Percentiles rank a stretch among this genome's conserved stretches.
phyloP scores from a whole-genome alignment of 2,329 filamentous ascomycete genomes.

The Phaeosphaeriaceae sp. region DNA sequence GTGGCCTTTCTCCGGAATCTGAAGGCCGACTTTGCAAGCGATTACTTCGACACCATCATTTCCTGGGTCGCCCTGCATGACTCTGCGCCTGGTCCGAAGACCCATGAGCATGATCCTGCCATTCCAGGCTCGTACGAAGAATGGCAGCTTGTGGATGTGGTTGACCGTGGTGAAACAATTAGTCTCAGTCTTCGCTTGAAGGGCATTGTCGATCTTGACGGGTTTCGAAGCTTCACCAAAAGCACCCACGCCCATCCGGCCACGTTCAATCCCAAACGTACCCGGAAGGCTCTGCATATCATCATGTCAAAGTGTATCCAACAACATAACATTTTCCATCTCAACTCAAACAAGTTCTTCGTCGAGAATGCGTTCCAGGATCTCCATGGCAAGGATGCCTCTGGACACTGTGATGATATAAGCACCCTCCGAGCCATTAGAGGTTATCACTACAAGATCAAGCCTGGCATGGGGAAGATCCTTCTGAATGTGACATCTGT shows the following conservation, averaged over 20 bases:
- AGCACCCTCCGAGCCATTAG: not conserved
- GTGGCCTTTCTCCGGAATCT: not conserved
- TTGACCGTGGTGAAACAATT: not conserved
- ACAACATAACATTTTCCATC: not conserved
- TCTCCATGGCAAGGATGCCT: too few relatives aligned
- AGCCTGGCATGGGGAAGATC: not conserved
- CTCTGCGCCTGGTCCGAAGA: not conserved
- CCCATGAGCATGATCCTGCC: not conserved
- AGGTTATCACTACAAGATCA: slow-evolving; percentile 1
- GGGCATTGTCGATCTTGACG: not conserved
- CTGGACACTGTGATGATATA: not conserved
- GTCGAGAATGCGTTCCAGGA: not conserved
- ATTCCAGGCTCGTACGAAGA: not conserved
- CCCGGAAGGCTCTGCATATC: not conserved
- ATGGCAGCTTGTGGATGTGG: not conserved
- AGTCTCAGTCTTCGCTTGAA: not conserved
- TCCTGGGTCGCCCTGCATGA: slow-evolving; percentile 1
- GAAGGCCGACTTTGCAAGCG: not conserved
- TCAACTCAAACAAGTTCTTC: not conserved
- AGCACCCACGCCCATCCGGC: too few relatives aligned
- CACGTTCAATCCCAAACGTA: not conserved
- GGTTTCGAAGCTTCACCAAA: not conserved
- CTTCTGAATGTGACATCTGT: slow-evolving; percentile 1
- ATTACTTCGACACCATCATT: slow-evolving; percentile 4
- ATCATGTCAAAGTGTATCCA: slow-evolving; percentile 1